Evolutionary conservation across 495 filamentous ascomycete species (phyloP).

Genomic region (Elaphomyces granulatus): DNA sequence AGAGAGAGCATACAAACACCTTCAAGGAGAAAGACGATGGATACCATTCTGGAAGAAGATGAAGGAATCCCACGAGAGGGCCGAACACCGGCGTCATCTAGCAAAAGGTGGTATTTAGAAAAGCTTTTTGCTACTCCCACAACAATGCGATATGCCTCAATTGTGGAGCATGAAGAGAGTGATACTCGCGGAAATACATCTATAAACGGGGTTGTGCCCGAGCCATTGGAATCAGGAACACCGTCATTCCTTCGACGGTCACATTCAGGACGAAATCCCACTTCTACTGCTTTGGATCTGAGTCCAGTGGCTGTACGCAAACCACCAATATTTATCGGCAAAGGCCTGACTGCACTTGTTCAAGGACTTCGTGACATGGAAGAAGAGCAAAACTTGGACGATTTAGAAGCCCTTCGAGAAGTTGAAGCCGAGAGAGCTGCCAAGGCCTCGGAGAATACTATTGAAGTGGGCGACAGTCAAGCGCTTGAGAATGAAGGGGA

Average conservation of each 20-base stretch:
- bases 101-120: conserved; percentile 46
- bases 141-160: conserved; percentile 30
- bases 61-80: conserved; percentile 25
- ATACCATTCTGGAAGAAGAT: conserved; percentile 16
- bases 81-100: conserved; percentile 47
- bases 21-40: conserved; percentile 18
- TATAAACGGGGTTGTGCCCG: conserved; percentile 4
- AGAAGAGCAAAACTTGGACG: conserved; percentile 61
- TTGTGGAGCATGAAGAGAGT: conserved; percentile 21
- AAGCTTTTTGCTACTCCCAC: conserved; percentile 50
- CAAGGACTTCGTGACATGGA: conserved; percentile 64
- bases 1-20: conserved; percentile 29
- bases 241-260: conserved; percentile 61
- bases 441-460: conserved; percentile 1
- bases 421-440: conserved; percentile 40
- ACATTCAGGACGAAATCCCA: conserved; percentile 17
- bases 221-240: conserved; percentile 32
- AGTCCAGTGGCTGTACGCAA: conserved; percentile 38
- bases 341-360: conserved; percentile 66
- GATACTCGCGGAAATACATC: conserved; percentile 11
- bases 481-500: conserved; percentile 24
- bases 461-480: conserved; percentile 53
- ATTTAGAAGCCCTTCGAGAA: conserved; percentile 68
- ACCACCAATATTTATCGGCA: conserved; percentile 49
- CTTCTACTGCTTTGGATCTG: conserved; percentile 11